Percentiles rank a stretch among this genome's conserved stretches.
Evolutionary conservation across 192 early-diverging fungal species (phyloP).

Genomic region (Ambispora gerdemannii): DNA sequence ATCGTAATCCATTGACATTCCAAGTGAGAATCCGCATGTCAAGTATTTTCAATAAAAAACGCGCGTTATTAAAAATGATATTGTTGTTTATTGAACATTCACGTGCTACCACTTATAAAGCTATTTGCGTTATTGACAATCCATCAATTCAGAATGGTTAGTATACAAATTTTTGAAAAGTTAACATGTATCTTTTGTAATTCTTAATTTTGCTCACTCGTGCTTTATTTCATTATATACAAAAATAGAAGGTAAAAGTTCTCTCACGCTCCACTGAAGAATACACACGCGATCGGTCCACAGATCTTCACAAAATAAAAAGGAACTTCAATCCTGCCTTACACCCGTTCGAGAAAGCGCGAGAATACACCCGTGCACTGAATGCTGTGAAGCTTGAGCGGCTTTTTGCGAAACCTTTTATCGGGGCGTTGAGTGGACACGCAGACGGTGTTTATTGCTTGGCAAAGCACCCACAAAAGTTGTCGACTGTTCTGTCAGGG

Average conservation of each 20-base stretch:
- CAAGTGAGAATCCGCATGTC: conserved; percentile 59
- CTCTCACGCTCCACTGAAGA: conserved; percentile 79
- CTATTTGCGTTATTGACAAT: too few relatives aligned
- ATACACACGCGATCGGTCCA: conserved; percentile 74
- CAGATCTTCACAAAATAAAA: conserved; percentile 83
- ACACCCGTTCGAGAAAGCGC: conserved; percentile 92
- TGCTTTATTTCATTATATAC: too few relatives aligned
- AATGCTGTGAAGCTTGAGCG: conserved; percentile 92
- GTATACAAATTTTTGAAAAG: too few relatives aligned
- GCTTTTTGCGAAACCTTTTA: conserved; percentile 96
- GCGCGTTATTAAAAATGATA: too few relatives aligned
- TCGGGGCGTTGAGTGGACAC: conserved; percentile 86
- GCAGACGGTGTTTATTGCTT: conserved; percentile 94
- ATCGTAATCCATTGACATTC: conserved; percentile 59
- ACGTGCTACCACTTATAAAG: too few relatives aligned
- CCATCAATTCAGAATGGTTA: too few relatives aligned
- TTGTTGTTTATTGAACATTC: too few relatives aligned
- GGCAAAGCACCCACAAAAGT: conserved; percentile 87
- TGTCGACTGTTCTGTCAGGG: conserved; percentile 83
- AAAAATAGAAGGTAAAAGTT: conserved; percentile 95
- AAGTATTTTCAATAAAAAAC: neutral
- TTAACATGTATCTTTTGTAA: too few relatives aligned
- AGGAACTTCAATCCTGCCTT: conserved; percentile 85
- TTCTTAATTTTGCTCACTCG: too few relatives aligned
- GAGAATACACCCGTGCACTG: conserved; percentile 94